Percentiles rank a stretch among this genome's conserved stretches.
Evolutionary conservation across 1,284 basidiomycete genomes (phyloP).

Genomic region (Salmacisia buchloeana): DNA sequence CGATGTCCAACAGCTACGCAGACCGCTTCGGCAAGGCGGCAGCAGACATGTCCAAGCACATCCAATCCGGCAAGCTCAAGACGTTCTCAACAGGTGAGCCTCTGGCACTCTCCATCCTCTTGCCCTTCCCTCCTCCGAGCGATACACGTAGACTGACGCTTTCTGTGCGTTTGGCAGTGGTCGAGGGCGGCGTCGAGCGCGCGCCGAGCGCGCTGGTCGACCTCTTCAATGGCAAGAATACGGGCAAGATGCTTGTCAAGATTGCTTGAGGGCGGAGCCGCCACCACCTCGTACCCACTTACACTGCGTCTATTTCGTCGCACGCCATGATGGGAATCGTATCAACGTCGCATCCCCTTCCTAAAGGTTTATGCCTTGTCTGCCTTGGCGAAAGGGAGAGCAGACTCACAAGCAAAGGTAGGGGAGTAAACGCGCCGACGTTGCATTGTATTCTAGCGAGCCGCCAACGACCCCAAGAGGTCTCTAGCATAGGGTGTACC

Average conservation of each 20-base stretch:
- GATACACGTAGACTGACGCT: not conserved
- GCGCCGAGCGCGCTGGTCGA: constrained; percentile 29
- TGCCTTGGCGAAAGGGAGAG: too few relatives aligned
- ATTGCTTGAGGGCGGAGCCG: too few relatives aligned
- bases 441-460: too few relatives aligned
- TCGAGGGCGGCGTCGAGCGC: constrained; percentile 22
- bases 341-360: too few relatives aligned
- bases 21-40: constrained; percentile 24
- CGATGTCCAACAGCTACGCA: not conserved
- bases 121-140: not conserved
- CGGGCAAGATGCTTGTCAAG: constrained; percentile 36
- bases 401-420: too few relatives aligned
- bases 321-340: too few relatives aligned
- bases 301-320: too few relatives aligned
- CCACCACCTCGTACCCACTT: too few relatives aligned
- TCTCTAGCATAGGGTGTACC: too few relatives aligned
- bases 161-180: constrained; percentile 20
- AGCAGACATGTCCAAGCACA: constrained; percentile 56
- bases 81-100: constrained; percentile 54
- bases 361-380: too few relatives aligned
- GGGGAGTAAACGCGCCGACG: too few relatives aligned
- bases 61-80: constrained; percentile 67
- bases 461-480: too few relatives aligned
- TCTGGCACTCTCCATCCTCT: not conserved
- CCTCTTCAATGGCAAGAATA: constrained; percentile 34